Evolutionary conservation across 1,284 basidiomycete genomes (phyloP).

Genomic region (Tremellales sp.): DNA sequence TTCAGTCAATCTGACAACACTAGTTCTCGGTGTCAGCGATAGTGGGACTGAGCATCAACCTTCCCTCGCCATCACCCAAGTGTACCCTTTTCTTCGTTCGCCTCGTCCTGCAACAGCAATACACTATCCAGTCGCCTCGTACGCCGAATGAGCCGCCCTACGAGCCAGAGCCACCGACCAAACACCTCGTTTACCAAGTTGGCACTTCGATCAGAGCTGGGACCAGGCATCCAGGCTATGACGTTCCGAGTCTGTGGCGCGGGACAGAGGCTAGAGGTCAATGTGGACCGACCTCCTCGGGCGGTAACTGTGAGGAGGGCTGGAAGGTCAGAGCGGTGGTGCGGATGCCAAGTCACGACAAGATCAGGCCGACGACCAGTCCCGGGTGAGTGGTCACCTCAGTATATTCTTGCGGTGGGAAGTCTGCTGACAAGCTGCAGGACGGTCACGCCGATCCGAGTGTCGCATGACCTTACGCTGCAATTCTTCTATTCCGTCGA

Average conservation of each 20-base stretch:
- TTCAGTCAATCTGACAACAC: neutral
- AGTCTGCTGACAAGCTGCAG: conserved; percentile 11
- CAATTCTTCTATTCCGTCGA: conserved; percentile 46
- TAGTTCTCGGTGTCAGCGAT: conserved; percentile 42
- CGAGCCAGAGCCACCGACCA: conserved; percentile 27
- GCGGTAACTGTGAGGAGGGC: conserved; percentile 13
- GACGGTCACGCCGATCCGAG: conserved; percentile 44
- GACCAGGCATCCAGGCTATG: conserved; percentile 24
- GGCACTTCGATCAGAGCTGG: conserved; percentile 29
- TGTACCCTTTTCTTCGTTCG: conserved; percentile 45
- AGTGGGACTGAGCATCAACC: conserved; percentile 29
- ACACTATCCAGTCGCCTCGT: conserved; percentile 37
- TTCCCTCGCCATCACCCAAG: conserved; percentile 31
- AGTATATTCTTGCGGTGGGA: too few species aligned
- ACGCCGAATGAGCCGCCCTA: conserved; percentile 34
- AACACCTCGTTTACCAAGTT: conserved; percentile 39
- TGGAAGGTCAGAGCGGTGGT: conserved; percentile 36
- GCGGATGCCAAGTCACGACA: conserved; percentile 44
- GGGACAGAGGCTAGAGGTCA: conserved; percentile 28
- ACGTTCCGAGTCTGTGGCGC: conserved; percentile 35
- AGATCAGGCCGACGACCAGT: conserved; percentile 42
- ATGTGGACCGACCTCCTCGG: conserved; percentile 1
- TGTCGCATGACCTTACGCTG: conserved; percentile 36
- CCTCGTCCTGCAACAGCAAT: conserved; percentile 37
- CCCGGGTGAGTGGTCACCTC: conserved; percentile 41